phyloP scores from a whole-genome alignment of 371 early-diverging fungal genomes.

The Circinella umbellata region DNA sequence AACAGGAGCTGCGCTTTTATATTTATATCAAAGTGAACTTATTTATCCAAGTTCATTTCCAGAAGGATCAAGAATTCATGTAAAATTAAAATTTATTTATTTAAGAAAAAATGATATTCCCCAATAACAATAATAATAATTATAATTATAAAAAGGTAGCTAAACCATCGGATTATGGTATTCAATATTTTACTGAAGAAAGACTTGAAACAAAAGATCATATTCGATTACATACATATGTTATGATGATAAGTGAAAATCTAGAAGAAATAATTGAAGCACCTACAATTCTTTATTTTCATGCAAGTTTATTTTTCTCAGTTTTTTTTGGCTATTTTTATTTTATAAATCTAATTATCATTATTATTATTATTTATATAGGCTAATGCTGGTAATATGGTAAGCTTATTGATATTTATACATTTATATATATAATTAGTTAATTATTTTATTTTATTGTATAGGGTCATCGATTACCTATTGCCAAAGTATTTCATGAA shows the following conservation, averaged over 20 bases:
- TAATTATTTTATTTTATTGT: neutral
- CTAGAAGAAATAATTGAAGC: slow-evolving; percentile 60
- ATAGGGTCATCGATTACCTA: slow-evolving; percentile 89
- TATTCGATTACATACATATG: slow-evolving; percentile 76
- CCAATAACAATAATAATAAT: neutral
- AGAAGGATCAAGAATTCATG: slow-evolving; percentile 44
- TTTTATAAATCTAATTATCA: neutral
- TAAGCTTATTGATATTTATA: slow-evolving; percentile 21
- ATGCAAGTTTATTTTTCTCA: slow-evolving; percentile 52
- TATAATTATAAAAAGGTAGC: slow-evolving; percentile 56
- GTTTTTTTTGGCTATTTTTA: too few species aligned
- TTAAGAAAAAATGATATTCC: too few species aligned
- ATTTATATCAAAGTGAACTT: slow-evolving; percentile 50
- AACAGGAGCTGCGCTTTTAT: slow-evolving; percentile 33
- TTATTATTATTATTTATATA: slow-evolving; percentile 25
- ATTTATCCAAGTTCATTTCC: slow-evolving; percentile 53
- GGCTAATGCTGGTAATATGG: slow-evolving; percentile 97
- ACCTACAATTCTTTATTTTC: slow-evolving; percentile 84
- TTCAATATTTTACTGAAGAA: slow-evolving; percentile 73
- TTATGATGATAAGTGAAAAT: slow-evolving; percentile 66
- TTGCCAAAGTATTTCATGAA: slow-evolving; percentile 76
- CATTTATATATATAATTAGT: neutral
- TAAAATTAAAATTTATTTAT: slow-evolving; percentile 13
- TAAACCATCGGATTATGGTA: slow-evolving; percentile 73
- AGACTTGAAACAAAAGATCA: slow-evolving; percentile 81